These are phyloP conservation scores for Wickerhamomyces silvicola DNA, from an alignment of 805 yeast genomes.

Conservation along the genomic window DNA sequence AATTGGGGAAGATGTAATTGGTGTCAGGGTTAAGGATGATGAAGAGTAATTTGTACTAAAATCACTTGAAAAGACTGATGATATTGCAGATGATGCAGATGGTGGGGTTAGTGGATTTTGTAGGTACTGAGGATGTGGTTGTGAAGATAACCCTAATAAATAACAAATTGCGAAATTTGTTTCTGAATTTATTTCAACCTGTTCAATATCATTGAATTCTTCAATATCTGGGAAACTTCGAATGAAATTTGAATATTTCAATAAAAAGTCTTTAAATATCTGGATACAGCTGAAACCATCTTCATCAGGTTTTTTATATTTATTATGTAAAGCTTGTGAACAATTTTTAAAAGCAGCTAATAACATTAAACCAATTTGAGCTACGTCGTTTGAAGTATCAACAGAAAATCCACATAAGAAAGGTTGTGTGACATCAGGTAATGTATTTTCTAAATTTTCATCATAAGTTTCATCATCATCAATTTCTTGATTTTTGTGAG, in stretches of 20 bases:
- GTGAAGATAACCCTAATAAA: conserved; percentile 9
- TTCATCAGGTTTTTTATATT: conserved; percentile 9
- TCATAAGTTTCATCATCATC: conserved; percentile 21
- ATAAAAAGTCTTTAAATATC: conserved; percentile 24
- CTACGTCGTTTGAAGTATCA: conserved; percentile 8
- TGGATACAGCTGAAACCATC: conserved; percentile 23
- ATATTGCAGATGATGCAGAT: conserved; percentile 24
- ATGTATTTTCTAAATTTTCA: conserved; percentile 19
- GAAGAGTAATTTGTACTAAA: conserved; percentile 9
- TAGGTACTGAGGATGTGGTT: conserved; percentile 9
- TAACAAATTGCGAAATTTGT: conserved; percentile 3
- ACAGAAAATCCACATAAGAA: conserved; percentile 20
- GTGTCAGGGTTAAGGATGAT: conserved; percentile 11
- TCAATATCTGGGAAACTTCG: conserved; percentile 9
- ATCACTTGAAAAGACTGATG: conserved; percentile 15
- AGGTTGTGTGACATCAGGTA: conserved; percentile 19
- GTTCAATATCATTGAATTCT: conserved; percentile 9
- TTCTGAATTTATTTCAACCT: conserved; percentile 4
- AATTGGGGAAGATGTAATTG: conserved; percentile 8
- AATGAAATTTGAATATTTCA: conserved; percentile 16
- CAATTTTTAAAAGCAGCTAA: conserved; percentile 12
- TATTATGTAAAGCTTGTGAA: conserved; percentile 19
- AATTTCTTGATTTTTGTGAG: conserved; percentile 7
- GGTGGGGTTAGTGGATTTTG: conserved; percentile 27
- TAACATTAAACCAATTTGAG: conserved; percentile 12